These are phyloP conservation scores for Corniculantispora saksenae DNA, from an alignment of 2,329 filamentous ascomycete genomes.

Conservation along the genomic window DNA sequence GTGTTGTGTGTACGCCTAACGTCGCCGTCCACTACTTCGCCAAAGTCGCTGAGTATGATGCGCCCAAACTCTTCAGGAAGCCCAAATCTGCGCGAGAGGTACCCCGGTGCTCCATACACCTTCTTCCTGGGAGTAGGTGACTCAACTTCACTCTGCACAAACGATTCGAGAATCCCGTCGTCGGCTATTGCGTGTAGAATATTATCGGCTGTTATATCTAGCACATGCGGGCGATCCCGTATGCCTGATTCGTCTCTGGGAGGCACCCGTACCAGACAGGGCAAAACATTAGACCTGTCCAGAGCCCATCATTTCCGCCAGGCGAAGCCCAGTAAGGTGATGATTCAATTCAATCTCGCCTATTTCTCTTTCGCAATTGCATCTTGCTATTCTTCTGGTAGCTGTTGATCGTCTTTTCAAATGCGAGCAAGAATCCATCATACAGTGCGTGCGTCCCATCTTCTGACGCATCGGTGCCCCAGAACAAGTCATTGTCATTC, in stretches of 20 bases:
- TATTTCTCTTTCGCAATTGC: not conserved
- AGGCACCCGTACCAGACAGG: no score
- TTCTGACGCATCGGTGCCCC: not conserved
- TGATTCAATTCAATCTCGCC: not conserved
- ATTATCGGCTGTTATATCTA: conserved; percentile 22
- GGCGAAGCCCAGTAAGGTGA: no score
- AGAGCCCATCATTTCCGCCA: no score
- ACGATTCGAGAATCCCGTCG: not conserved
- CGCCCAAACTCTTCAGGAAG: conserved; percentile 33
- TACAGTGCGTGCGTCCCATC: not conserved
- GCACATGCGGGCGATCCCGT: no score
- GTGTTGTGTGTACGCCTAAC: conserved; percentile 36
- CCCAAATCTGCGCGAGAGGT: conserved; percentile 40
- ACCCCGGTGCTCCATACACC: conserved; percentile 43
- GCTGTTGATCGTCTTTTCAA: not conserved
- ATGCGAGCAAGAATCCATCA: not conserved
- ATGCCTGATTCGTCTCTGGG: no score
- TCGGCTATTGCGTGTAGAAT: conserved; percentile 33
- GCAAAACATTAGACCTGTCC: no score
- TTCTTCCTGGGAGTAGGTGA: conserved; percentile 42
- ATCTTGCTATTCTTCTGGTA: not conserved
- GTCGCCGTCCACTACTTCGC: conserved; percentile 42
- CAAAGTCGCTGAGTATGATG: conserved; percentile 52
- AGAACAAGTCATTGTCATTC: not conserved
- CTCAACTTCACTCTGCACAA: conserved; percentile 37